phyloP scores from a whole-genome alignment of 1,284 basidiomycete genomes.

The Coriolopsis trogii region DNA sequence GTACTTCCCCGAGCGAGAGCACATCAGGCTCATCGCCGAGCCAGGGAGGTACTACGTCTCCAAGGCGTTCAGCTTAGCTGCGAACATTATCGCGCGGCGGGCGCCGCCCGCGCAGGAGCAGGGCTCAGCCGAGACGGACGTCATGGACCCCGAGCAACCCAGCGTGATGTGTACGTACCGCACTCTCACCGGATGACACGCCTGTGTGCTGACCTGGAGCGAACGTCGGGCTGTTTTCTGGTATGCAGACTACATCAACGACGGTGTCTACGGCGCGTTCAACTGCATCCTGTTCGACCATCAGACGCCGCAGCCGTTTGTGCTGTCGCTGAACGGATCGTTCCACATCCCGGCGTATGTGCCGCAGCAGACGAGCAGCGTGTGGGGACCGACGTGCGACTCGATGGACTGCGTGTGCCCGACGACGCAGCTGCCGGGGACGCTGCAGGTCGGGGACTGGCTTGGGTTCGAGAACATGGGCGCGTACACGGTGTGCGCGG shows the following conservation, averaged over 20 bases:
- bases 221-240: slow-evolving; percentile 1
- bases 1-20: slow-evolving; percentile 84
- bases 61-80: slow-evolving; percentile 90
- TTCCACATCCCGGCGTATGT: slow-evolving; percentile 52
- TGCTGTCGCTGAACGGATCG: slow-evolving; percentile 48
- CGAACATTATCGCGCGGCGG: slow-evolving; percentile 92
- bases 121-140: slow-evolving; percentile 29
- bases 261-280: slow-evolving; percentile 98
- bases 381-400: slow-evolving; percentile 79
- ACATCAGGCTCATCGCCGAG: slow-evolving; percentile 91
- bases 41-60: slow-evolving; percentile 96
- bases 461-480: slow-evolving; percentile 80
- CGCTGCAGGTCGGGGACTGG: slow-evolving; percentile 76
- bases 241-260: slow-evolving; percentile 90
- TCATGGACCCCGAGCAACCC: slow-evolving; percentile 52
- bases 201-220: background rate
- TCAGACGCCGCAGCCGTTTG: slow-evolving; percentile 73
- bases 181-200: slow-evolving; percentile 8
- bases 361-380: slow-evolving; percentile 52
- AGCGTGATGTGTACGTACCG: slow-evolving; percentile 78
- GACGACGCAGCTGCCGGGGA: slow-evolving; percentile 50
- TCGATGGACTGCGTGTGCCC: slow-evolving; percentile 72
- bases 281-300: slow-evolving; percentile 89
- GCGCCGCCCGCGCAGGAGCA: slow-evolving; percentile 49
- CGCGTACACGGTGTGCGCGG: slow-evolving; percentile 80